These are phyloP conservation scores for Phaseolus coccineus DNA, from an alignment of 331 rosid species.

Conservation along the genomic window DNA sequence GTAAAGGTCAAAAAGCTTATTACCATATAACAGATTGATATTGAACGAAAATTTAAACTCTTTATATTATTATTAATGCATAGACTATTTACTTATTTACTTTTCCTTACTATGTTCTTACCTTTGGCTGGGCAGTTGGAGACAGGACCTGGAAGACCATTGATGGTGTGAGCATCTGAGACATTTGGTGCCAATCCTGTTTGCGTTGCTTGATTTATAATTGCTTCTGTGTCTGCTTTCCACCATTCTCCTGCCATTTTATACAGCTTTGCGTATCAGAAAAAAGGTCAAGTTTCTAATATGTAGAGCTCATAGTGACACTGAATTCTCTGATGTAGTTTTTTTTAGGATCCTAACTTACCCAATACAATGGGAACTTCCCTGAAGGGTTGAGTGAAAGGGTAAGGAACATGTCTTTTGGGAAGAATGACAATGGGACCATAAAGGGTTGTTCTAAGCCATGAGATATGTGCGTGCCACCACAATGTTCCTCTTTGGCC, in stretches of 20 bases:
- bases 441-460: slow-evolving; percentile 77
- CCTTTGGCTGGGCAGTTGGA: slow-evolving; percentile 70
- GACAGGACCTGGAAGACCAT: slow-evolving; percentile 81
- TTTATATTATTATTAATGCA: background rate
- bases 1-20: background rate
- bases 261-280: background rate
- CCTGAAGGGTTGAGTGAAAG: slow-evolving; percentile 71
- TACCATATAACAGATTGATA: background rate
- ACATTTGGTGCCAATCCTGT: slow-evolving; percentile 76
- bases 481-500: slow-evolving; percentile 85
- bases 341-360: slow-evolving; percentile 38
- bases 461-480: slow-evolving; percentile 90
- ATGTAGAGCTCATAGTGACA: background rate
- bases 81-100: background rate
- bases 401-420: slow-evolving; percentile 65
- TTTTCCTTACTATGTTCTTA: slow-evolving; percentile 15
- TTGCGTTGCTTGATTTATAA: slow-evolving; percentile 70
- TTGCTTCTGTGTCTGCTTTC: slow-evolving; percentile 74
- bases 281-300: background rate
- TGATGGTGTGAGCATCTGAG: slow-evolving; percentile 82
- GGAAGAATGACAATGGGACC: slow-evolving; percentile 89
- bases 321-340: slow-evolving; percentile 10
- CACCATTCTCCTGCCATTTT: slow-evolving; percentile 82
- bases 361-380: slow-evolving; percentile 77
- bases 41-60: background rate